phyloP scores from a whole-genome alignment of 148 eudicot genomes.

The Rhododendron kiyosumense region DNA sequence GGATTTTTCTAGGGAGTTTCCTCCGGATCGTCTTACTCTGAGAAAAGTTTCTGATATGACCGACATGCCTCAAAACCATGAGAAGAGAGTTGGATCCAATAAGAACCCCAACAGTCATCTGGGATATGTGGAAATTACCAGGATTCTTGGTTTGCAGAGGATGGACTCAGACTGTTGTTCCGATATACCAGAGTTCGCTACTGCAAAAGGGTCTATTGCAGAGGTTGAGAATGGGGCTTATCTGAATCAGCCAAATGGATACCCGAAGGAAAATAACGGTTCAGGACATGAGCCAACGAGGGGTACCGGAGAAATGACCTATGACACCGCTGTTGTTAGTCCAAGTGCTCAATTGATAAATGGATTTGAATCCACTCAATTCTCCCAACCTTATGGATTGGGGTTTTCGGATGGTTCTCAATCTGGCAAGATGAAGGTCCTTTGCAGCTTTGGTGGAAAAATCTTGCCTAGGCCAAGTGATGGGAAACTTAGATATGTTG shows the following conservation, averaged over 20 bases:
- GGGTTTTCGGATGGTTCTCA: constrained; percentile 51
- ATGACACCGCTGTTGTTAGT: constrained; percentile 26
- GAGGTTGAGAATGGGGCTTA: constrained; percentile 36
- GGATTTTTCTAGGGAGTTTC: constrained; percentile 63
- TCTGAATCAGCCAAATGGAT: constrained; percentile 18
- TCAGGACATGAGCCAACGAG: constrained; percentile 26
- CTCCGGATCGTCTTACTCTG: constrained; percentile 49
- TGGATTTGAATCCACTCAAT: constrained; percentile 38
- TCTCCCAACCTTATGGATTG: constrained; percentile 29
- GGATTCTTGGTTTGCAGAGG: constrained; percentile 60
- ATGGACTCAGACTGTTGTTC: constrained; percentile 70
- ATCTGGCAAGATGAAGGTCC: constrained; percentile 71
- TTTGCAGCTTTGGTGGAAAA: constrained; percentile 91
- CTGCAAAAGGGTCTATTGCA: constrained; percentile 47
- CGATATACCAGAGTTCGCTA: constrained; percentile 44
- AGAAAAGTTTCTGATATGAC: constrained; percentile 26
- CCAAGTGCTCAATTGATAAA: constrained; percentile 29
- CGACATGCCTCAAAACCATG: constrained; percentile 32
- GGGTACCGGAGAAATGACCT: constrained; percentile 23
- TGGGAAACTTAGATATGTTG: constrained; percentile 88
- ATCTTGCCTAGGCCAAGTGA: constrained; percentile 93
- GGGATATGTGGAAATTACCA: constrained; percentile 58
- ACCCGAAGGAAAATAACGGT: constrained; percentile 29
- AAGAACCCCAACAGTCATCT: constrained; percentile 34
- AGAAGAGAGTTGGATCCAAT: constrained; percentile 28